Evolutionary conservation across 768 basidiomycete genomes (phyloP).

Genomic region (Clitopilus passeckerianus): DNA sequence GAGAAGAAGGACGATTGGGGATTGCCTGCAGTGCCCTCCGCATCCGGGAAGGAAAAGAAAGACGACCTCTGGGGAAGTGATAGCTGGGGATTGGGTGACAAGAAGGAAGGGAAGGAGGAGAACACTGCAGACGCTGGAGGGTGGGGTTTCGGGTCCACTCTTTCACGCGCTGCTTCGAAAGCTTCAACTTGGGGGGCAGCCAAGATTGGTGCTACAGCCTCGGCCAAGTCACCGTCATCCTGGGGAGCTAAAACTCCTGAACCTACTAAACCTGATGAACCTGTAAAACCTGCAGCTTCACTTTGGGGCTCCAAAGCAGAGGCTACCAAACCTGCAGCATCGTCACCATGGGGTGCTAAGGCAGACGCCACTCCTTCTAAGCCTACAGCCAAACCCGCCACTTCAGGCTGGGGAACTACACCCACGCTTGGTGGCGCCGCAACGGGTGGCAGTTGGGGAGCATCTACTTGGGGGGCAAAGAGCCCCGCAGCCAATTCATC

Average conservation of each 20-base stretch:
- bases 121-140: background rate
- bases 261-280: background rate
- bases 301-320: background rate
- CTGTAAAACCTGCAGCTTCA: background rate
- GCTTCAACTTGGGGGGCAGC: background rate
- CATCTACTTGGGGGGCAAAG: background rate
- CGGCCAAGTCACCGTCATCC: background rate
- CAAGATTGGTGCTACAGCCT: background rate
- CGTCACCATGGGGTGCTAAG: background rate
- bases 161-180: background rate
- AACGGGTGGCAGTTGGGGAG: background rate
- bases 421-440: background rate
- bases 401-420: background rate
- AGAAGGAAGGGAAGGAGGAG: background rate
- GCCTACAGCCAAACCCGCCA: background rate
- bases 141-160: background rate
- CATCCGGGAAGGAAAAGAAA: background rate
- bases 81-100: background rate
- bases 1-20: background rate
- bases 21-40: background rate
- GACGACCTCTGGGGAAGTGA: background rate
- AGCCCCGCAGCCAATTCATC: background rate
- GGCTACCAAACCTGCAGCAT: background rate
- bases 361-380: background rate
- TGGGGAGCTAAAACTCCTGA: background rate